A percentile compares a stretch with the other conserved stretches of the same genome.
Evolutionary conservation across 345 rosid genomes (phyloP).

Genomic region (Camelina sativa): DNA sequence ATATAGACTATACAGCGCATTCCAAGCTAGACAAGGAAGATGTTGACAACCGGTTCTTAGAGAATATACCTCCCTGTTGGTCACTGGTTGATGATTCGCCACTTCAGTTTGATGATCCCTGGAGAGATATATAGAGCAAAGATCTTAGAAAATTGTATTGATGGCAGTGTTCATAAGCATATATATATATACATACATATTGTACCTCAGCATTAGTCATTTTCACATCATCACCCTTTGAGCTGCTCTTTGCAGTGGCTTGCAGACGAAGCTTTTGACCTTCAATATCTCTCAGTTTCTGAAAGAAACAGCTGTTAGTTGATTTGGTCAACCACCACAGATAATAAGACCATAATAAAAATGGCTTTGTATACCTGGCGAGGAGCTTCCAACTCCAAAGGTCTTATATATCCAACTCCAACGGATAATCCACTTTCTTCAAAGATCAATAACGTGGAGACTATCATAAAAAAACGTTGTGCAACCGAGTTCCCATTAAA

Average conservation of each 20-base stretch:
- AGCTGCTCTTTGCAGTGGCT: constrained; percentile 50
- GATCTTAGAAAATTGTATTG: neutral
- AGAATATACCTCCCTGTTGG: constrained; percentile 56
- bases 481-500: neutral
- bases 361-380: constrained; percentile 60
- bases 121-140: constrained; percentile 20
- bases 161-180: neutral
- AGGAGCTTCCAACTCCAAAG: constrained; percentile 83
- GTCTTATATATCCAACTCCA: constrained; percentile 87
- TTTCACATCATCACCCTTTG: constrained; percentile 66
- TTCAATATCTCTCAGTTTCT: constrained; percentile 84
- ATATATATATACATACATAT: constrained; percentile 26
- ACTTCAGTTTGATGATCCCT: constrained; percentile 68
- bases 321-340: constrained; percentile 1
- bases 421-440: constrained; percentile 96
- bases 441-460: constrained; percentile 28
- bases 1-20: constrained; percentile 7
- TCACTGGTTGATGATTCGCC: constrained; percentile 59
- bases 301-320: constrained; percentile 21
- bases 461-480: neutral
- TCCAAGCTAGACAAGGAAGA: constrained; percentile 15
- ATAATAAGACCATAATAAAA: neutral
- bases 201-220: constrained; percentile 80
- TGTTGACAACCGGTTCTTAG: neutral
- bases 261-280: constrained; percentile 80